Base-by-base conservation (phyloP, 2,329 filamentous ascomycete species). In the Calonectria pseudoreteaudii region DNA sequence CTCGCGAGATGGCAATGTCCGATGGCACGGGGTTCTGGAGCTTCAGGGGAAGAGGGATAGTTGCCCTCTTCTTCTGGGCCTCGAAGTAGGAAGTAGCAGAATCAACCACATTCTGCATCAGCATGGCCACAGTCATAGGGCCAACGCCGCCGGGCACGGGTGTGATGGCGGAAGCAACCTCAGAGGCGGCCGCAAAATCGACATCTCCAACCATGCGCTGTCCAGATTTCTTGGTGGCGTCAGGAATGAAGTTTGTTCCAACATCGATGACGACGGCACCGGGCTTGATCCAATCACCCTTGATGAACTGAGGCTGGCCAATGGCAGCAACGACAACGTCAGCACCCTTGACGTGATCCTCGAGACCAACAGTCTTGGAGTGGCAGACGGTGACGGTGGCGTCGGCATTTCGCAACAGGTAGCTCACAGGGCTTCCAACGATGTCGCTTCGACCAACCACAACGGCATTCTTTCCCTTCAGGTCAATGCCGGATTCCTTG, bases 101-200 rank as follows among this genome's bases (percentile, higher is more conserved):
- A 79, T 96, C 94, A 70, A 98, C 94, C 11, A 98, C 96, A 82
- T 99, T 99, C 85, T 98, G 94, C 80, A 99, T 88, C 62, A 99
- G 89, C 97, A 99, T 99, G 74, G 97, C 97, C 76, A 99, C 96
- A 4, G 97, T 99, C 97, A 99, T 99, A 66, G 97, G 97, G 0
- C 97, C 97, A 73, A 99, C 97, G 84, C 97, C 97, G 71, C 97
- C 97, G 1, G 97, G 97, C 2, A 99, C 97, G 1, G 97, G 97
- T 3, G 97, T 99, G 82, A 99, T 98, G 81, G 94, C 91, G 3
- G 96, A 98, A 26, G 96, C 97, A 52, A 98, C 94, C 83, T 97
- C 89, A 20, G 90, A 90, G 20, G 96, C 96, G 53, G 94, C 92
- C 66, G 95, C 95, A 80, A 93, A 98, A 81, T 99, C 95, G 52